These are phyloP conservation scores for Rosa persica DNA, from an alignment of 306 rosid species.

Conservation along the genomic window DNA sequence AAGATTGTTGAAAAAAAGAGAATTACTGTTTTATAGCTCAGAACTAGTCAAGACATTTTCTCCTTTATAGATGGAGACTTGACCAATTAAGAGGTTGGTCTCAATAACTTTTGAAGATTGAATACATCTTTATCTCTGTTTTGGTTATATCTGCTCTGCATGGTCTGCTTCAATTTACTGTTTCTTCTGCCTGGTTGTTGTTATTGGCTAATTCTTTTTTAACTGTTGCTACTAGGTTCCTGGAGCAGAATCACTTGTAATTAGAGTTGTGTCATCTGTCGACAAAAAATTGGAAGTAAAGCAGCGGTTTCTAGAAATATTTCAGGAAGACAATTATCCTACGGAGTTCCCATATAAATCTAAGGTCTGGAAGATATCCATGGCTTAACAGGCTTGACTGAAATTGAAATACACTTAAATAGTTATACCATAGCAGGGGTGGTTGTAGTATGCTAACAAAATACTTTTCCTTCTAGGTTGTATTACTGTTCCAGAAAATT, in stretches of 20 bases:
- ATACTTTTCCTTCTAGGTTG: slow-evolving; percentile 49
- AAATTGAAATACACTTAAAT: neutral
- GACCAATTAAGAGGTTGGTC: neutral
- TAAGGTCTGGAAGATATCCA: slow-evolving; percentile 50
- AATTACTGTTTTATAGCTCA: neutral
- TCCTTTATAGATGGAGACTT: neutral
- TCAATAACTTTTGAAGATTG: neutral
- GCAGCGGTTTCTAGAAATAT: slow-evolving; percentile 86
- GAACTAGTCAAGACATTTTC: neutral
- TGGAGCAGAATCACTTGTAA: slow-evolving; percentile 82
- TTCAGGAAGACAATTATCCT: slow-evolving; percentile 95
- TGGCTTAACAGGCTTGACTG: neutral
- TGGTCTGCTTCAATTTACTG: neutral
- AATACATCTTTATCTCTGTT: neutral
- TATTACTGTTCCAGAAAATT: slow-evolving; percentile 92
- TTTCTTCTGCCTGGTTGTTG: neutral
- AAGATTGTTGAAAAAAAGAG: neutral
- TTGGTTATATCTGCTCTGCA: neutral
- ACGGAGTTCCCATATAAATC: slow-evolving; percentile 95
- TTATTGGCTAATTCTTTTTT: slow-evolving; percentile 18
- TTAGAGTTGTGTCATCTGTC: slow-evolving; percentile 94
- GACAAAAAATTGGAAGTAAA: slow-evolving; percentile 98
- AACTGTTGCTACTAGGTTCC: slow-evolving; percentile 66
- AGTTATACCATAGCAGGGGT: neutral
- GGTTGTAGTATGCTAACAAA: slow-evolving; percentile 14